Conservation (phyloP, 805 yeast genomes). For the Candida corydali region DNA sequence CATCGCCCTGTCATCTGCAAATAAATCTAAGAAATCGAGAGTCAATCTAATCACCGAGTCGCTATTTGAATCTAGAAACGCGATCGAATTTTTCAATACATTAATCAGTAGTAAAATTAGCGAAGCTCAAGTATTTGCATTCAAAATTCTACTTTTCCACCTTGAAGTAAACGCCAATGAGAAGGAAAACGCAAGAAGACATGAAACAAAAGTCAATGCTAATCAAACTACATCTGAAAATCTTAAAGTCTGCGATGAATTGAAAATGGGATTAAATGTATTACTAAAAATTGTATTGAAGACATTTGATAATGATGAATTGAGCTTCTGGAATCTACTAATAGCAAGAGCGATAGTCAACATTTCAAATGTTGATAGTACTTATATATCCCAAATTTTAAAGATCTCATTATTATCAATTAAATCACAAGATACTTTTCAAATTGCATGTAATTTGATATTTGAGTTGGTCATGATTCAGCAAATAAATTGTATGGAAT, state of each 20-base stretch:
- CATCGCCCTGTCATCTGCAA: slow-evolving; percentile 6
- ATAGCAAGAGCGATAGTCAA: slow-evolving; percentile 14
- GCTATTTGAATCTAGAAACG: slow-evolving; percentile 15
- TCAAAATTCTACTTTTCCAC: slow-evolving; percentile 16
- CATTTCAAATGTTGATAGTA: neutral
- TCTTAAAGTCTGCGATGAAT: slow-evolving; percentile 8
- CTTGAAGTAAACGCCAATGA: slow-evolving; percentile 10
- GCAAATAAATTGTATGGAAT: neutral
- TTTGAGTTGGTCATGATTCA: slow-evolving; percentile 10
- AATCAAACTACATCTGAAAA: slow-evolving; percentile 8
- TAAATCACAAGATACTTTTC: slow-evolving; percentile 22
- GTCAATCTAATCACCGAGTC: slow-evolving; percentile 17
- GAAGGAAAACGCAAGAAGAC: neutral
- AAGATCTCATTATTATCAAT: slow-evolving; percentile 34
- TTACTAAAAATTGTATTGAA: slow-evolving; percentile 15
- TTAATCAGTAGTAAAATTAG: slow-evolving; percentile 16
- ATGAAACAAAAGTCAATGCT: neutral
- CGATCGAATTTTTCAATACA: slow-evolving; percentile 20
- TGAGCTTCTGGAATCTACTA: slow-evolving; percentile 23
- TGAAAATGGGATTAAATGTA: slow-evolving; percentile 8
- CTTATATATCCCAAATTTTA: slow-evolving; percentile 17
- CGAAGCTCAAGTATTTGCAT: slow-evolving; percentile 13
- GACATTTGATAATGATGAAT: slow-evolving; percentile 18
- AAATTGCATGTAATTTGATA: slow-evolving; percentile 30
- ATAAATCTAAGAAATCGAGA: slow-evolving; percentile 23